Base-by-base conservation (phyloP, 306 rosid genomes). In the Parietaria judaica region DNA sequence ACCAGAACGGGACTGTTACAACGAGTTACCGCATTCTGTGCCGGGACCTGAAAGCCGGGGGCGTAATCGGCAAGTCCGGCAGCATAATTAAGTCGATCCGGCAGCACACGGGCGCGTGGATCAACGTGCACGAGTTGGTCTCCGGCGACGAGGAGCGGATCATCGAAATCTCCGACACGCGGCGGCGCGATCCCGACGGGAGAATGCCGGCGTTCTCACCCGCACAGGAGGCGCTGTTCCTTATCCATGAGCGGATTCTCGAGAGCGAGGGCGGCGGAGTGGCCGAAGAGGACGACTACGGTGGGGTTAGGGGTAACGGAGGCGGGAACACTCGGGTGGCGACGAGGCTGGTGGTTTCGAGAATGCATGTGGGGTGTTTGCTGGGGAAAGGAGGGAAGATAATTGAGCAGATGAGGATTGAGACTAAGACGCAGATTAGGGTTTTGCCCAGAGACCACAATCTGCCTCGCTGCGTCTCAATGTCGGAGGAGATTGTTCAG, bases 401-500 rank as follows among this genome's bases (percentile, higher is more conserved):
- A 53, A 94, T 94, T 76, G 99, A 88, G 83, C 99, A 94, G 76
- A 94, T 94, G 99, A 86, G 99, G 81, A 78, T 73, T 63, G 99
- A 94, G 65, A 94, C 99, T 1, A 94, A 84, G 94, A 88, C 99
- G 6, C 99, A 94, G 69, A 94, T 94, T 74, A 88, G 97, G 74
- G 78, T 94, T 76, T 90, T 94, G 51, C 99, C 99, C 47, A 84
- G 99, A 74, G 99, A 94, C 82, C 84, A 79, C 69, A 86, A 69
- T 57, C 85, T 94, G 64, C 99, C 99, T 44, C 97, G 97, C 60
- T 88, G 99, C 76, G 88, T 94, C 81, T 71, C 99, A 10, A 71
- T 86, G 87, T 81, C 99, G 4, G 99, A 94, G 81, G 99, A 94
- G 83, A 94, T 94, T 69, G 99, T 94, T 78, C 99, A 94, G 99